Evolutionary conservation across 2,329 filamentous ascomycete species (phyloP).

Genomic region (Scedosporium dehoogii): DNA sequence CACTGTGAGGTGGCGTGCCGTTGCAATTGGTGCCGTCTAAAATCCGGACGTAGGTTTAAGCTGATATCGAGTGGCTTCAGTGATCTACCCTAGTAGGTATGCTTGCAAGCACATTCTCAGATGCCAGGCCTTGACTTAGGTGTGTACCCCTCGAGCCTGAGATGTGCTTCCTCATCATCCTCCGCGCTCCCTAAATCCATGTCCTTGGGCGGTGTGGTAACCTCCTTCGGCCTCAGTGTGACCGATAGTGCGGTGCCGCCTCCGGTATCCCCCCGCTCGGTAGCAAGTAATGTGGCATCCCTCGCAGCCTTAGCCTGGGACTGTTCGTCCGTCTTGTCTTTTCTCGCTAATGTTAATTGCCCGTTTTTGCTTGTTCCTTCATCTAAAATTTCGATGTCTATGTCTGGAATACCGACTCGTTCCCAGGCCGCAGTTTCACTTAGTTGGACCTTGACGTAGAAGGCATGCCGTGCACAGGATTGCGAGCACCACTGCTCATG

Average conservation of each 20-base stretch:
- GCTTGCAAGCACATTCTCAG: neutral
- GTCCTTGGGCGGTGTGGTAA: slow-evolving; percentile 14
- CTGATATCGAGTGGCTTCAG: neutral
- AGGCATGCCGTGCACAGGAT: slow-evolving; percentile 65
- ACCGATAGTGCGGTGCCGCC: slow-evolving; percentile 10
- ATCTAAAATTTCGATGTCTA: slow-evolving; percentile 53
- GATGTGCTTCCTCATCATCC: slow-evolving; percentile 28
- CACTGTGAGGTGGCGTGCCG: too few species aligned
- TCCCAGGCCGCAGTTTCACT: slow-evolving; percentile 80
- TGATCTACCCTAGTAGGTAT: neutral
- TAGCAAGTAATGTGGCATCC: slow-evolving; percentile 33
- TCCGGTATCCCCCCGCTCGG: slow-evolving; percentile 34
- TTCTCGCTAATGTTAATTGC: slow-evolving; percentile 28
- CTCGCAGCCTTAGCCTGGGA: slow-evolving; percentile 30
- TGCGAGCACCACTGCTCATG: slow-evolving; percentile 82
- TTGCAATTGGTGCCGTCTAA: too few species aligned
- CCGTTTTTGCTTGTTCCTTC: slow-evolving; percentile 46
- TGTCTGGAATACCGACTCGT: slow-evolving; percentile 48
- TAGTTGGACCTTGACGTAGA: slow-evolving; percentile 85
- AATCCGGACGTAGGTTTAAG: too few species aligned
- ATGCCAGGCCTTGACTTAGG: slow-evolving; percentile 23
- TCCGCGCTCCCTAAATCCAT: slow-evolving; percentile 12
- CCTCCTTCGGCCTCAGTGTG: slow-evolving; percentile 15
- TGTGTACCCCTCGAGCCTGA: slow-evolving; percentile 42
- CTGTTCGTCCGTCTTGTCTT: slow-evolving; percentile 23